phyloP scores from a whole-genome alignment of 768 basidiomycete genomes.

The Xerocomus spinulosus region DNA sequence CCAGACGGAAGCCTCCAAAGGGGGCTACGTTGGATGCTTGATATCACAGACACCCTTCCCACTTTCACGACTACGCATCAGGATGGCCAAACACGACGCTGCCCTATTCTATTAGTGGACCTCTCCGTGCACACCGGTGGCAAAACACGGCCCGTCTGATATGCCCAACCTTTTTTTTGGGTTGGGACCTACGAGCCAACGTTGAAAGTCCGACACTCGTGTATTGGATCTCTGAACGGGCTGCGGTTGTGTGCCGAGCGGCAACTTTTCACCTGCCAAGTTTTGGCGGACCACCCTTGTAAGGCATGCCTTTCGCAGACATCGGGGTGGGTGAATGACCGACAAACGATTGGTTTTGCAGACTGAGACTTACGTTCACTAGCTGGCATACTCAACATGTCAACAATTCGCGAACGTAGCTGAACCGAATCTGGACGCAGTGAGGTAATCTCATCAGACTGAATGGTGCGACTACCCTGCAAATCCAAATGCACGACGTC shows the following conservation, averaged over 20 bases:
- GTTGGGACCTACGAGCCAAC: not conserved
- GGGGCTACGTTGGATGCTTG: too few relatives aligned
- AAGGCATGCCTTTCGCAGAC: not conserved
- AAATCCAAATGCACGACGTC: conserved; percentile 11
- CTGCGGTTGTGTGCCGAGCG: not conserved
- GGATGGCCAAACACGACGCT: not conserved
- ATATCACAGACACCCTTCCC: conserved; percentile 5
- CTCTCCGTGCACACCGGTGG: not conserved
- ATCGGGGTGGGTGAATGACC: not conserved
- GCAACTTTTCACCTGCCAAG: not conserved
- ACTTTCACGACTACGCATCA: conserved; percentile 2
- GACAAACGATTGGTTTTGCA: not conserved
- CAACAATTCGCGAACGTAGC: too few relatives aligned
- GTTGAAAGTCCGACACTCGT: not conserved
- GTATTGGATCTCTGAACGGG: not conserved
- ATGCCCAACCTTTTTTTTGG: not conserved
- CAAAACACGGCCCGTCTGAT: not conserved
- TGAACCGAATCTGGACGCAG: not conserved
- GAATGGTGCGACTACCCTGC: not conserved
- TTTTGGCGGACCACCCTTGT: not conserved
- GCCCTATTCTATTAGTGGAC: not conserved
- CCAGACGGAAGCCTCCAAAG: too few relatives aligned
- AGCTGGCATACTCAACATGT: too few relatives aligned
- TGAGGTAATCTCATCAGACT: conserved; percentile 12
- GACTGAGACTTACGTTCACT: conserved; percentile 7